Base-by-base conservation (phyloP, 2,329 filamentous ascomycete genomes). In the Thermomyces lanuginosus region DNA sequence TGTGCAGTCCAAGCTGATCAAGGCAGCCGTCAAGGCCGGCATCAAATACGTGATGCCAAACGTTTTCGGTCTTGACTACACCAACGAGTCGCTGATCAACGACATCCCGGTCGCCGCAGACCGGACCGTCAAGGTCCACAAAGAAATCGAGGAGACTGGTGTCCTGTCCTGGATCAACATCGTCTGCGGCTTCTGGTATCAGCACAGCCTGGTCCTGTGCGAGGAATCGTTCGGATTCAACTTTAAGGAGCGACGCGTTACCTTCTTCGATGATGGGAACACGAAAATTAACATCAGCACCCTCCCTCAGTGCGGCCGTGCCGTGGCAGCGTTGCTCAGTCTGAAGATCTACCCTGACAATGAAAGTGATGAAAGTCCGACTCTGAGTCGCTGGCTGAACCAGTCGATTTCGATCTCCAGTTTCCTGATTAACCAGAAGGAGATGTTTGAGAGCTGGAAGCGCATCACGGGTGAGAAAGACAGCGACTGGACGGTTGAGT, bases 371-470 rank as follows among this genome's bases (percentile, higher is more conserved):
- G 40, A 36, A 5, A 45, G 49, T 5, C 39, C 45, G 2, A 53
- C 55, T 6, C 30, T 71, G 6, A 54, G 52, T 5, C 36, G 44
- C 17, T 69, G 55, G 38, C 47, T 51, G 2, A 68, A 72, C 44
- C 56, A 59, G 26, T 35, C 40, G 0, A 41, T 74, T 2, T 67
- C 60, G 37, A 37, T 73, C 7, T 58, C 55, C 5, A 72, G 65
- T 33, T 78, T 76, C 50, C 44, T 52, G 7, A 37, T 72, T 33
- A 68, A 49, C 32, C 75, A 80, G 45, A 58, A 60, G 7, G 72
- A 79, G 6, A 77, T 79, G 55, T 59, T 79, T 28, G 62, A 64
- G 20, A 63, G 61, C n/a, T 48, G 73, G 8, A 59, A 72, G 39
- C 62, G 64, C 0, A 71, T 72, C 3, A 64, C 66, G 0, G 62